Evolutionary conservation across 441 rosid genomes (phyloP).

Genomic region (Pelargonium fulgidum): DNA sequence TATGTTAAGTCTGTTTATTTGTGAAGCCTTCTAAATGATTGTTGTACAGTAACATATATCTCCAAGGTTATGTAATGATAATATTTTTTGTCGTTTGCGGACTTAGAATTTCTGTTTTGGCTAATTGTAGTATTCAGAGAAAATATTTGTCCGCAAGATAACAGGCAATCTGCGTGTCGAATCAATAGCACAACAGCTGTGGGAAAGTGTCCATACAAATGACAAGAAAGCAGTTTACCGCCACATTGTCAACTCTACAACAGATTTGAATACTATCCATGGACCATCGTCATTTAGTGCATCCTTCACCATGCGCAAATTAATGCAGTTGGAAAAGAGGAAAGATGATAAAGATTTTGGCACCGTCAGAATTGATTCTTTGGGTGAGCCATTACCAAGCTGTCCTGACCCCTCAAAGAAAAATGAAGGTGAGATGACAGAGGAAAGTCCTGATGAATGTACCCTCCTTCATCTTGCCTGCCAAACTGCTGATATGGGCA

Average conservation of each 20-base stretch:
- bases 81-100: not conserved
- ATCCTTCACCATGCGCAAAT: constrained; percentile 75
- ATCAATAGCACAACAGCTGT: constrained; percentile 58
- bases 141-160: constrained; percentile 69
- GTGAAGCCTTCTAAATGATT: not conserved
- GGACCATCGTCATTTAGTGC: constrained; percentile 54
- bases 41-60: not conserved
- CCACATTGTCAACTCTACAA: constrained; percentile 65
- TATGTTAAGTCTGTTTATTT: not conserved
- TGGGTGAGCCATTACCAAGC: constrained; percentile 63
- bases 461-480: constrained; percentile 92
- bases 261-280: constrained; percentile 58
- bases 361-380: constrained; percentile 42
- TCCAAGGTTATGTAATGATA: not conserved
- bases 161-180: constrained; percentile 50
- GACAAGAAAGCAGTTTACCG: constrained; percentile 92
- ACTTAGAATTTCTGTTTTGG: not conserved
- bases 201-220: constrained; percentile 84
- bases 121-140: constrained; percentile 75
- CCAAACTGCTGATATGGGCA: constrained; percentile 87
- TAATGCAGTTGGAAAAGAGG: constrained; percentile 66
- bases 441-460: constrained; percentile 47
- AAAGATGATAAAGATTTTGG: constrained; percentile 45
- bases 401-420: constrained; percentile 41
- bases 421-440: constrained; percentile 40